Base-by-base conservation (phyloP, 176 grass and related monocot genomes). In the Eleusine indica region DNA sequence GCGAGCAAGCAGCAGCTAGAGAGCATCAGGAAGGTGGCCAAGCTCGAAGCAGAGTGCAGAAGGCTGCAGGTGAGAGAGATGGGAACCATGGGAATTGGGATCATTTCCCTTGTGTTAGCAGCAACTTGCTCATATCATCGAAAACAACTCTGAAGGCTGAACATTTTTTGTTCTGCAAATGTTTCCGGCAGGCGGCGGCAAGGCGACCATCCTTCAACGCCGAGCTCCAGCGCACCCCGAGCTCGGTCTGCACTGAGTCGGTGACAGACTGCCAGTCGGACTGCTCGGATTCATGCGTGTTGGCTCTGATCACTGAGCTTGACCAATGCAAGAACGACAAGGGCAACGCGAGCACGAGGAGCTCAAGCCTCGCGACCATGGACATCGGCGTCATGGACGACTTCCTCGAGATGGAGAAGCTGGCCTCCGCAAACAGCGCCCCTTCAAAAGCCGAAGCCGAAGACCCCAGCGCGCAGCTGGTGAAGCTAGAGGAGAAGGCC, bases 381-480 rank as follows among this genome's bases (percentile, higher is more conserved):
- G 88, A 94, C 68, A 83, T 81, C 16, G 83, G 74, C 41, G 75
- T 87, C 49, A 87, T 97, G 86, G 88, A 94, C 61, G 94, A 94
- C 85, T 97, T 97, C 85, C 82, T 91, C 60, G 90, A 97, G 79
- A 97, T 94, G 92, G 94, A 97, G 86, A 94, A 72, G 86, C 86
- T 97, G 8, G 89, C 90, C 9, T 73, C 83, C 4, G 70, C 16
- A 9, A 54, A 76, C 3, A 35, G 32, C 32, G 61, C 12, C 12
- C 32, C 66, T 1, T 85, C 78, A 4, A 83, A 66, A 70, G 76
- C 61, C 6, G 84, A 74, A 9, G 74, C 41, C 2, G 80, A 83
- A 42, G 84, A 90, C 15, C 63, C 84, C 15, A 38, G n/a, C 77
- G 71, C 10, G 8, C 86, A 87, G 53, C 5, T 84, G 35, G 21